Base-by-base conservation (phyloP, 805 yeast genomes). In the Ogataea parapolymorpha region DNA sequence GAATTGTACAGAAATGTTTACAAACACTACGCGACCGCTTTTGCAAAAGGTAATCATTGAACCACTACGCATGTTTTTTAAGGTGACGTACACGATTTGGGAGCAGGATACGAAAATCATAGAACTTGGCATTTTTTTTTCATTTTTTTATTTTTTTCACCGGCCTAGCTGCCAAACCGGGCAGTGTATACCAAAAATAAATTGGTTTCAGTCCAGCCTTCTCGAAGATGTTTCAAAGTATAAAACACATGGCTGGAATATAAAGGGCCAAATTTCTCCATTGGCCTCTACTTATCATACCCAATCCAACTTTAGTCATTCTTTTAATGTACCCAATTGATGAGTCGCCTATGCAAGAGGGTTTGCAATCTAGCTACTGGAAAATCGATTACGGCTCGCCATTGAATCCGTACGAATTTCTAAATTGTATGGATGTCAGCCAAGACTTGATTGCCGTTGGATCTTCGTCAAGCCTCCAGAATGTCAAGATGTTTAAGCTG, bases 401-500 rank as follows among this genome's bases (percentile, higher is more conserved):
- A 3, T 32, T 26, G 20, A 49, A 47, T 34, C 43, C 39, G 6
- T 46, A 38, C 25, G 48, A 49, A 17, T 39, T 46, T 4, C 41
- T 78, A 28, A 76, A 79, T 0, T 65, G 78, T 2, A 53, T 79
- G 43, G 53, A 70, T 9, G 55, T 55, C 10, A 61, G 61, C 33
- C 48, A 46, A 2, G 56, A 55, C 18, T 63, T 70, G 11, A 49
- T 80, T 27, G 82, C 84, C 3, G 67, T 80, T 14, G 69, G 81
- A 2, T 72, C 79, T 31, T 82, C 75, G 13, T 62, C 67, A 38
- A 25, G 41, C 2, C 58, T 58, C 4, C 66, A 70, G 32, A 80
- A 79, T 48, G 62, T 80, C 35, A 75, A 68, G 47, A 70, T 80
- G 28, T 80, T 75, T 51, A 70, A 70, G 35, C 53, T 77, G 37